Conservation (phyloP, 2,329 filamentous ascomycete genomes). For the Diaporthe destruens region DNA sequence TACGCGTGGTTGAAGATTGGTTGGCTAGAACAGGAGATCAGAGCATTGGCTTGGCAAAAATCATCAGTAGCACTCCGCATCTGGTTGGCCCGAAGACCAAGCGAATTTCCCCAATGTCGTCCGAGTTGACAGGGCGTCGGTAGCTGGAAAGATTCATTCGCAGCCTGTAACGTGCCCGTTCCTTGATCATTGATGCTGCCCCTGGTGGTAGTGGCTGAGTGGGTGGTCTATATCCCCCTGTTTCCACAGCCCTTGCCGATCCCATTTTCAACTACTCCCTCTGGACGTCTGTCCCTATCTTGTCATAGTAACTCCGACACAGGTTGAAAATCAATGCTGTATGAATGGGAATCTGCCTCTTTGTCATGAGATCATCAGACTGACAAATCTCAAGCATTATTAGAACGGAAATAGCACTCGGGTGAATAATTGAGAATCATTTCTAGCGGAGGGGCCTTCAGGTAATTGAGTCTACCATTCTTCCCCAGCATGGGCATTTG, state of each 20-base stretch:
- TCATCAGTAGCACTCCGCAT: not conserved
- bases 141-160: not conserved
- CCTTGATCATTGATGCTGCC: conserved; percentile 5
- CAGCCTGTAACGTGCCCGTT: not conserved
- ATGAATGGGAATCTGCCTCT: not conserved
- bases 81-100: conserved; percentile 1
- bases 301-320: not conserved
- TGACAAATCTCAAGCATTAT: not conserved
- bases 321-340: no score
- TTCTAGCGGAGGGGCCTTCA: no score
- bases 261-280: not conserved
- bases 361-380: no score
- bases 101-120: conserved; percentile 6
- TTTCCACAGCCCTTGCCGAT: not conserved
- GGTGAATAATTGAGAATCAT: not conserved
- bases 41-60: conserved; percentile 5
- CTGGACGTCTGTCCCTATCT: not conserved
- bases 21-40: not conserved
- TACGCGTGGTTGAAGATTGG: not conserved
- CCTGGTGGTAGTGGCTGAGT: conserved; percentile 3
- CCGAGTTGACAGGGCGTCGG: not conserved
- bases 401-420: not conserved
- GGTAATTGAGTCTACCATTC: not conserved
- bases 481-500: not conserved
- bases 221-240: not conserved